A percentile compares a stretch with the other conserved stretches of the same genome.
phyloP scores from a whole-genome alignment of 371 early-diverging fungal genomes.

The Mucor plumbeus region DNA sequence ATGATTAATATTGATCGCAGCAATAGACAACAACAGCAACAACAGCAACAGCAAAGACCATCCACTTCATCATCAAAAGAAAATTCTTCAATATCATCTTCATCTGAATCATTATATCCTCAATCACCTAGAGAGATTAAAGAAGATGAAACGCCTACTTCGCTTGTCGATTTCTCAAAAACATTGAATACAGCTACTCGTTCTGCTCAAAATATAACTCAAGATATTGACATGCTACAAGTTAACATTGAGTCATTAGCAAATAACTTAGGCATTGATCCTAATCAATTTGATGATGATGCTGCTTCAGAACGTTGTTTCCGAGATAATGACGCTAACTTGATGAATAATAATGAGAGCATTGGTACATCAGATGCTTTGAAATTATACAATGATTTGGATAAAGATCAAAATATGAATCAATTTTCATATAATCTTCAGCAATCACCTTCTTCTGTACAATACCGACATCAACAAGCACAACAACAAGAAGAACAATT shows the following conservation, averaged over 20 bases:
- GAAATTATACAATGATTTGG: conserved; percentile 5
- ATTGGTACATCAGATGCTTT: not conserved
- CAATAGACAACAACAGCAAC: not conserved
- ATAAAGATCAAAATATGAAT: not conserved
- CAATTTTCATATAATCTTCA: conserved; percentile 1
- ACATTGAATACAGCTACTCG: conserved; percentile 33
- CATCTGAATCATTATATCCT: conserved; percentile 4
- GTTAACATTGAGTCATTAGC: conserved; percentile 43
- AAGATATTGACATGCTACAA: conserved; percentile 44
- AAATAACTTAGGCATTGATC: conserved; percentile 39
- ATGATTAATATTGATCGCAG: not conserved
- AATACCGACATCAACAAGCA: not conserved
- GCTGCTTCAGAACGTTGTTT: conserved; percentile 22
- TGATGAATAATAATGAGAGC: conserved; percentile 13
- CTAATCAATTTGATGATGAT: conserved; percentile 27
- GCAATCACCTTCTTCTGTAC: not conserved
- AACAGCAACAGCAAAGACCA: not conserved
- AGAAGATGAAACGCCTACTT: not conserved
- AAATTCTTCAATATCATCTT: not conserved
- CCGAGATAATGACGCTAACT: conserved; percentile 17
- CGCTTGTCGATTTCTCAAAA: conserved; percentile 27
- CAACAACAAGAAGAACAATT: not conserved
- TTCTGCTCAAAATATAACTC: conserved; percentile 40
- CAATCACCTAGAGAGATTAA: conserved; percentile 5
- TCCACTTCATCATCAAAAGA: not conserved